Conservation (phyloP, 2,329 filamentous ascomycete species). For the Verticillium dahliae region DNA sequence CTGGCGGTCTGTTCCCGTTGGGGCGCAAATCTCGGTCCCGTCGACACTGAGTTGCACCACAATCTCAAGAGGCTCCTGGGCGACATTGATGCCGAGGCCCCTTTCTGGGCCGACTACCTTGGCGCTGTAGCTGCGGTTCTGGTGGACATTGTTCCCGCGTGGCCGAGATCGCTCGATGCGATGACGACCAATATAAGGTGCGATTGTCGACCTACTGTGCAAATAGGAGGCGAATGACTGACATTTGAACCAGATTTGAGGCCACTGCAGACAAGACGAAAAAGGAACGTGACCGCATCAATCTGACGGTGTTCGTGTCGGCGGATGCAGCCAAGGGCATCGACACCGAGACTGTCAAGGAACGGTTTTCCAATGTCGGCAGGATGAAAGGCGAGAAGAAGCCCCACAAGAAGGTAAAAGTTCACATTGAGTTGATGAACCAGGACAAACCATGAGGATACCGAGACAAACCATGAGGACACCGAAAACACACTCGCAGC, state of each 20-base stretch:
- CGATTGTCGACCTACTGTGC: constrained; percentile 11
- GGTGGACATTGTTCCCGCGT: constrained; percentile 32
- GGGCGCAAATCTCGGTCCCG: constrained; percentile 52
- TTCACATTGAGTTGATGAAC: constrained; percentile 7
- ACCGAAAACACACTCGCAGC: no score
- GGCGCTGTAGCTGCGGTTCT: constrained; percentile 40
- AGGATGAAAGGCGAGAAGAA: constrained; percentile 10
- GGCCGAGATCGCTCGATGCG: constrained; percentile 27
- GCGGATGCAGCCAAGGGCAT: constrained; percentile 20
- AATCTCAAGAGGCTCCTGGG: constrained; percentile 35
- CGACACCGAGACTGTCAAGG: constrained; percentile 22
- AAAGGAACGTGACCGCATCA: constrained; percentile 22
- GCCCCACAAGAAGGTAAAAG: constrained; percentile 11
- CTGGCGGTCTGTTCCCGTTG: constrained; percentile 69
- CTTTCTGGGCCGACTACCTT: constrained; percentile 49
- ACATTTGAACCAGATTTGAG: constrained; percentile 9
- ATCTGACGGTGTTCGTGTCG: constrained; percentile 27
- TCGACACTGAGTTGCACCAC: constrained; percentile 36
- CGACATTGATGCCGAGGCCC: constrained; percentile 26
- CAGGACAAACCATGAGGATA: background rate
- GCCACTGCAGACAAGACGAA: constrained; percentile 21
- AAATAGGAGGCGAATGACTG: background rate
- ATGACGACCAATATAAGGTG: constrained; percentile 32
- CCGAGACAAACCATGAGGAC: background rate
- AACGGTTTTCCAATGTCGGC: constrained; percentile 6